Percentiles rank a stretch among this genome's conserved stretches.
These are phyloP conservation scores for Chamaecyparis obtusa DNA, from an alignment of 75 land plant genomes.

Conservation along the genomic window DNA sequence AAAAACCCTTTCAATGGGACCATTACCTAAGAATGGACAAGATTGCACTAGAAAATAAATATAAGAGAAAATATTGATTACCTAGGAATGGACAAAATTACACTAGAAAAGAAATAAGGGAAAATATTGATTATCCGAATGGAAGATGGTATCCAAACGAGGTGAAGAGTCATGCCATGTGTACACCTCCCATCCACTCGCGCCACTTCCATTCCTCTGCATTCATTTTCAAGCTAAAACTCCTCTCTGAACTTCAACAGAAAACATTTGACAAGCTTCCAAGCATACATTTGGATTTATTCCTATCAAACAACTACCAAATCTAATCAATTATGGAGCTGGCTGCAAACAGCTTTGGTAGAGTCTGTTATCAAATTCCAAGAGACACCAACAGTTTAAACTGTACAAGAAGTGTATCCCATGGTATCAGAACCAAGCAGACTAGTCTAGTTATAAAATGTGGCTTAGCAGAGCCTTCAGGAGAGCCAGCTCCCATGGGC, in stretches of 20 bases:
- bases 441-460: conserved; percentile 15
- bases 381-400: background rate
- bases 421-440: background rate
- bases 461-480: conserved; percentile 87
- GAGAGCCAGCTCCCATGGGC: conserved; percentile 92
- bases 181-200: background rate
- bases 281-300: background rate
- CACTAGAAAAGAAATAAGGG: too few relatives aligned
- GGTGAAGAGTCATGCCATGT: background rate
- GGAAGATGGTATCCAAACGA: background rate
- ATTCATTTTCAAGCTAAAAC: too few relatives aligned
- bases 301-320: background rate
- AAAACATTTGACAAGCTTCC: background rate
- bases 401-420: background rate
- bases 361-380: background rate
- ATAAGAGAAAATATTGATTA: too few relatives aligned
- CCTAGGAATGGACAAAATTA: too few relatives aligned
- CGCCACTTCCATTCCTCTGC: background rate
- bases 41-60: too few relatives aligned
- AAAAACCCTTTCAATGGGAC: too few relatives aligned
- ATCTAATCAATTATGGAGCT: background rate
- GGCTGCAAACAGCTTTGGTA: conserved; percentile 6
- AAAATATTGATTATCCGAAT: too few relatives aligned
- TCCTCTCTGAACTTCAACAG: too few relatives aligned
- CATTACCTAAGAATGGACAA: too few relatives aligned